A percentile compares a stretch with the other conserved stretches of the same genome.
Conservation (phyloP, 2,329 filamentous ascomycete genomes). For the Cordyceps cicadae region DNA sequence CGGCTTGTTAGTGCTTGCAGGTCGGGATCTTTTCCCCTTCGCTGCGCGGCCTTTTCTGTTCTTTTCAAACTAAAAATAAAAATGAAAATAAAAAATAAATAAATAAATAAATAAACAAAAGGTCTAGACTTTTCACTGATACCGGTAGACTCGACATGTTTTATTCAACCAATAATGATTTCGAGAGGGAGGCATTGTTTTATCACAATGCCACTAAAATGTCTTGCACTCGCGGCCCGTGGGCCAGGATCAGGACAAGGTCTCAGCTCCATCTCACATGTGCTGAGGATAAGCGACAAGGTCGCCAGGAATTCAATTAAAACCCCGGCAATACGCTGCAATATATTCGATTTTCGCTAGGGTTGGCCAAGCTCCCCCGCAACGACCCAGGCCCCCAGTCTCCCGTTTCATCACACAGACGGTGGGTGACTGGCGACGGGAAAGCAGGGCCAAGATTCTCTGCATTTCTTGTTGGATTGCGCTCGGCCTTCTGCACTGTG, state of each 20-base stretch:
- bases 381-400: background rate
- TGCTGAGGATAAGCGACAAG: background rate
- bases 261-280: constrained; percentile 3
- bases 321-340: background rate
- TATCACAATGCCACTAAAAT: background rate
- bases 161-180: background rate
- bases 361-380: background rate
- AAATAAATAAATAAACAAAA: no score
- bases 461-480: background rate
- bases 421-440: no score
- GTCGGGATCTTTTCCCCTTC: background rate
- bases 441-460: background rate
- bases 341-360: background rate
- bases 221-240: background rate
- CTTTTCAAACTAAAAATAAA: background rate
- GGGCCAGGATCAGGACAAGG: background rate
- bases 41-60: background rate
- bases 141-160: background rate
- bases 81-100: background rate
- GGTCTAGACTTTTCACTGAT: background rate
- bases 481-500: background rate
- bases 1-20: background rate
- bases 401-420: background rate
- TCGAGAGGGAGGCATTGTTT: background rate
- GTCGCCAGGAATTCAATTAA: background rate